Evolutionary conservation across 2,329 filamentous ascomycete genomes (phyloP).

Genomic region (Apiospora sp.): DNA sequence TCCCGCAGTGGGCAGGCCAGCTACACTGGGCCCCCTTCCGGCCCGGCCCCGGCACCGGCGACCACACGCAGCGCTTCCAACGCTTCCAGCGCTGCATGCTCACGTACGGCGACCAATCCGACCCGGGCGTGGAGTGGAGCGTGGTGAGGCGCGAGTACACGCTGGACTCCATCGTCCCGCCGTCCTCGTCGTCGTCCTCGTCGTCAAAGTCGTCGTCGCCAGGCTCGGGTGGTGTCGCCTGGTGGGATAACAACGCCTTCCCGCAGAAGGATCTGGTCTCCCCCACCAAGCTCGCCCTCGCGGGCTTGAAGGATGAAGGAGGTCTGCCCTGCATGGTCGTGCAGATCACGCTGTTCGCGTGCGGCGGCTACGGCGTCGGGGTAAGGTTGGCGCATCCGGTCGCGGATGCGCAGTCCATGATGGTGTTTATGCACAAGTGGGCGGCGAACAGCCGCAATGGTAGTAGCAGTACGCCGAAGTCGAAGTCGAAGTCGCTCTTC

Average conservation of each 20-base stretch:
- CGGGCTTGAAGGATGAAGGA: conserved; percentile 37
- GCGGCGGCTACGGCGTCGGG: conserved; percentile 51
- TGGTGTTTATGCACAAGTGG: conserved; percentile 53
- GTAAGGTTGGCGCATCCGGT: conserved; percentile 53
- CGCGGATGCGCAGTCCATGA: conserved; percentile 52
- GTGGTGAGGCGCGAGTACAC: conserved; percentile 39
- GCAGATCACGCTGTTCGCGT: conserved; percentile 50
- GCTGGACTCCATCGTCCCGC: conserved; percentile 42
- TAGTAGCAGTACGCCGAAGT: conserved; percentile 7
- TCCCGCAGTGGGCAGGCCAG: conserved; percentile 52
- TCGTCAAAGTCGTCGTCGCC: too few relatives aligned
- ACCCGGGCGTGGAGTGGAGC: conserved; percentile 52
- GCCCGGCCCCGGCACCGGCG: conserved; percentile 32
- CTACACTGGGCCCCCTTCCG: conserved; percentile 45
- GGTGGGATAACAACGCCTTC: conserved; percentile 46
- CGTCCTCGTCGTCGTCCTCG: too few relatives aligned
- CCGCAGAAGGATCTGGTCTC: conserved; percentile 46
- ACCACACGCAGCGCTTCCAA: conserved; percentile 40
- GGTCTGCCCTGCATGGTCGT: conserved; percentile 44
- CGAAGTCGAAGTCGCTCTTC: not conserved
- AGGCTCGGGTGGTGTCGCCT: too few relatives aligned
- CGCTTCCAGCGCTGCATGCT: conserved; percentile 47
- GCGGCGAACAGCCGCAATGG: conserved; percentile 40
- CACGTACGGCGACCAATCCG: conserved; percentile 45
- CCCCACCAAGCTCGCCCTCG: conserved; percentile 44